A percentile compares a stretch with the other conserved stretches of the same genome.
Conservation (phyloP, 2,329 filamentous ascomycete species). For the Apiospora kogelbergensis region DNA sequence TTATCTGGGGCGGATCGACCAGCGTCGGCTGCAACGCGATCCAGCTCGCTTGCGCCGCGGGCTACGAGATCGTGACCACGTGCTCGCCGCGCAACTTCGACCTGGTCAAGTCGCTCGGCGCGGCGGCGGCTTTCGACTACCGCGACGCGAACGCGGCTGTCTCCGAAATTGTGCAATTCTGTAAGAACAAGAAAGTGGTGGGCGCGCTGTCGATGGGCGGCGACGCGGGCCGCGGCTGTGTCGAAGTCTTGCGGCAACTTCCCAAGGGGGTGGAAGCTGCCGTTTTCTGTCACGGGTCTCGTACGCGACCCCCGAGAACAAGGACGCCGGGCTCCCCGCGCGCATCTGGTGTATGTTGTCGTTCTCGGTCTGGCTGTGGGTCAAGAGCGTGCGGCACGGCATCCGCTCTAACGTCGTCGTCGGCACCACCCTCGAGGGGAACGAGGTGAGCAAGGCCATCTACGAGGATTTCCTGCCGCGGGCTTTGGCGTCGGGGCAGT, state of each 20-base stretch:
- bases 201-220: conserved; percentile 23
- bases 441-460: conserved; percentile 24
- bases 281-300: conserved; percentile 6
- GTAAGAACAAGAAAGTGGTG: conserved; percentile 19
- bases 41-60: conserved; percentile 43
- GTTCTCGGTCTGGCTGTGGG: conserved; percentile 14
- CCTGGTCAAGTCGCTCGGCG: conserved; percentile 39
- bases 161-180: conserved; percentile 27
- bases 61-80: conserved; percentile 44
- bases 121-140: conserved; percentile 43
- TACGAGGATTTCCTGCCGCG: conserved; percentile 26
- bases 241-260: conserved; percentile 18
- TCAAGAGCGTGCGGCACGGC: conserved; percentile 9
- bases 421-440: conserved; percentile 20
- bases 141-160: conserved; percentile 24
- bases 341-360: background rate
- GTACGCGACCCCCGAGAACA: background rate
- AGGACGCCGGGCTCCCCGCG: conserved; percentile 22
- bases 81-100: conserved; percentile 40
- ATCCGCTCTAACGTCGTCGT: conserved; percentile 23
- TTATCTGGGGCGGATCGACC: conserved; percentile 48
- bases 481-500: conserved; percentile 26
- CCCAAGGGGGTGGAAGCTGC: background rate
- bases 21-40: conserved; percentile 45
- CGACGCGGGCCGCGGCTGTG: conserved; percentile 14